Evolutionary conservation across 2,329 filamentous ascomycete species (phyloP).

Genomic region (Ceratocystis lukuohia): DNA sequence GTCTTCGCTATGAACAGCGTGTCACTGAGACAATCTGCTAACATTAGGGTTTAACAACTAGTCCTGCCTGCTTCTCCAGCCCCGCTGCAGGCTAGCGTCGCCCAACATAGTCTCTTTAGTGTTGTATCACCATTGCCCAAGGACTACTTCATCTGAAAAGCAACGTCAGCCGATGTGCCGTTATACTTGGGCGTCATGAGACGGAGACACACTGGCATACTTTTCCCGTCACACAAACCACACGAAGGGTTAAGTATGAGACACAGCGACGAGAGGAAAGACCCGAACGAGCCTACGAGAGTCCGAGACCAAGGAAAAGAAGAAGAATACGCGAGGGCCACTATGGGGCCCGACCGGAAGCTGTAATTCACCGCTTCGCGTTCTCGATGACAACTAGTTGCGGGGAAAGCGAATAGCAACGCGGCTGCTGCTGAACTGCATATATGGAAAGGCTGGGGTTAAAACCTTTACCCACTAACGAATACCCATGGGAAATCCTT

Average conservation of each 20-base stretch:
- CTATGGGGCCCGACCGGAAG: background rate
- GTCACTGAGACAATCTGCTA: background rate
- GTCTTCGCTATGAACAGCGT: background rate
- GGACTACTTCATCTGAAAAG: background rate
- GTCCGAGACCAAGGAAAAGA: background rate
- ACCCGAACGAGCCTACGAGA: background rate
- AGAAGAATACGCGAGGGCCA: slow-evolving; percentile 7
- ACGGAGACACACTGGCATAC: background rate
- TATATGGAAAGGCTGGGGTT: background rate
- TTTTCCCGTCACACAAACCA: background rate
- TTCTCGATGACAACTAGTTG: background rate
- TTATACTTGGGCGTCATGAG: background rate
- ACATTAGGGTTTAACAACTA: background rate
- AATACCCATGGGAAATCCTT: background rate
- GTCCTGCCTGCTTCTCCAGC: background rate
- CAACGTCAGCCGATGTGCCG: background rate
- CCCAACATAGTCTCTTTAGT: background rate
- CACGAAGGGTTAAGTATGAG: background rate
- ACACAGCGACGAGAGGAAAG: background rate
- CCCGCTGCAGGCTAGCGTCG: background rate
- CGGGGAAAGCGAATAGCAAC: background rate
- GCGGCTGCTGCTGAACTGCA: background rate
- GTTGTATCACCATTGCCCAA: background rate
- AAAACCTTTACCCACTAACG: background rate
- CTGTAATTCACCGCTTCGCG: background rate